phyloP scores from a whole-genome alignment of 345 rosid genomes.

The Corchorus olitorius region DNA sequence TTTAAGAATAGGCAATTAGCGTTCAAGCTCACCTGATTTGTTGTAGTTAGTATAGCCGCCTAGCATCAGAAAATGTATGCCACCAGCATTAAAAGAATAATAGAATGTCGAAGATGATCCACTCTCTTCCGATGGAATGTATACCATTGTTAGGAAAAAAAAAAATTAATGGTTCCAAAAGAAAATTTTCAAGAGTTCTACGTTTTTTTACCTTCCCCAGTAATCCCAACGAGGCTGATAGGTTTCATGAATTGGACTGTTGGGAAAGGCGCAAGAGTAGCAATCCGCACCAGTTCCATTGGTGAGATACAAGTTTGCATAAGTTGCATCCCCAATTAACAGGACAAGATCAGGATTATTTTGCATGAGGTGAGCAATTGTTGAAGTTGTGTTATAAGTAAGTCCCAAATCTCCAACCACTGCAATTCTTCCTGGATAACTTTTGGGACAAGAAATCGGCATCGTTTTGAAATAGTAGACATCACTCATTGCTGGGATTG shows the following conservation, averaged over 20 bases:
- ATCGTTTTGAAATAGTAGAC: constrained; percentile 62
- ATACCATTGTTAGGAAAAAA: not conserved
- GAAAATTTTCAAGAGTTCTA: not conserved
- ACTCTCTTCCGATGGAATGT: constrained; percentile 74
- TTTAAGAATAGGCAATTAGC: not conserved
- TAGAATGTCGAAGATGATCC: constrained; percentile 72
- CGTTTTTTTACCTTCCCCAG: constrained; percentile 90
- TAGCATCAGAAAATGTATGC: constrained; percentile 88
- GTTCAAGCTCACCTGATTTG: constrained; percentile 50
- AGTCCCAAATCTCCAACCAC: constrained; percentile 89
- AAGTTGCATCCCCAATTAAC: constrained; percentile 73
- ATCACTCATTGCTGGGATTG: constrained; percentile 55
- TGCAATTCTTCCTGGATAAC: constrained; percentile 68
- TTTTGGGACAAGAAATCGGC: constrained; percentile 56
- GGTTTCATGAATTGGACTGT: constrained; percentile 52
- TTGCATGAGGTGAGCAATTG: constrained; percentile 48
- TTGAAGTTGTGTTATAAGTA: constrained; percentile 73
- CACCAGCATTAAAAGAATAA: constrained; percentile 93
- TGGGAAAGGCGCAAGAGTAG: constrained; percentile 45
- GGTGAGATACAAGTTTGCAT: constrained; percentile 73
- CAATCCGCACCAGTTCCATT: constrained; percentile 68
- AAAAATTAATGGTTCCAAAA: not conserved
- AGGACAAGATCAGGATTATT: constrained; percentile 83
- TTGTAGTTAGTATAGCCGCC: constrained; percentile 66
- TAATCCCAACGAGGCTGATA: constrained; percentile 99